Base-by-base conservation (phyloP, 2,329 filamentous ascomycete species). In the Fusarium keratoplasticum region DNA sequence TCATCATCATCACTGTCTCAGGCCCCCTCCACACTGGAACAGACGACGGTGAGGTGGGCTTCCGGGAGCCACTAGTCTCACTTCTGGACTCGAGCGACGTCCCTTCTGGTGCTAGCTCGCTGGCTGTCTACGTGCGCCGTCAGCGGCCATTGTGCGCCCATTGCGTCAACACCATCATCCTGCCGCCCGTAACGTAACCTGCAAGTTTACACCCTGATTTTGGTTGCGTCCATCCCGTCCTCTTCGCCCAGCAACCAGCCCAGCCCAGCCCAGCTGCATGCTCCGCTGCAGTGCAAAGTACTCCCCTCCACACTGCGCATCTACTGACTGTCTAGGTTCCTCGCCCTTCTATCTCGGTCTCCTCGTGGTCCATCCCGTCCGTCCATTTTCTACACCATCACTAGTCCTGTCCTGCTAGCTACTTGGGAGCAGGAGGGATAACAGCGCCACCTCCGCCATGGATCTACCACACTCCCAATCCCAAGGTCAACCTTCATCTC, bases 371-470 rank as follows among this genome's bases (percentile, higher is more conserved):
- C 31, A 73, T 59, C 64, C 64, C 57, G 60, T 74, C 54, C 58
- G 47, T 31, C 47, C 33, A 40, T 58, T 64, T 57, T 66, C 64
- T 61, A 61, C 60, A 59, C 58, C 31, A 50, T 54, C 35, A 47
- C 64, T 68, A 61, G 50, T 62, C 64, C 70, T 74, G 55, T 31
- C 66, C 62, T 66, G 66, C 66, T 64, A 52, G 64, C 58, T 54
- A 44, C 52, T 38, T 64, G 61, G 69, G 55, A 54, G 65, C 74
- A 68, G 74, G 72, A 78, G 72, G 66, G 67, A 74, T 73, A 78
- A 68, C 68, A 75, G 71, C 77, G 77, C 77, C 75, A 72, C 70
- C 74, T 76, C 76, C 76, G 76, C 77, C 79, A 82, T 82, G 80
- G 79, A 82, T 73, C 75, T 73, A 33, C 76, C 76, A 62, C 58